Base-by-base conservation (phyloP, 169 alveolate species). In the Cystoisospora suis region DNA sequence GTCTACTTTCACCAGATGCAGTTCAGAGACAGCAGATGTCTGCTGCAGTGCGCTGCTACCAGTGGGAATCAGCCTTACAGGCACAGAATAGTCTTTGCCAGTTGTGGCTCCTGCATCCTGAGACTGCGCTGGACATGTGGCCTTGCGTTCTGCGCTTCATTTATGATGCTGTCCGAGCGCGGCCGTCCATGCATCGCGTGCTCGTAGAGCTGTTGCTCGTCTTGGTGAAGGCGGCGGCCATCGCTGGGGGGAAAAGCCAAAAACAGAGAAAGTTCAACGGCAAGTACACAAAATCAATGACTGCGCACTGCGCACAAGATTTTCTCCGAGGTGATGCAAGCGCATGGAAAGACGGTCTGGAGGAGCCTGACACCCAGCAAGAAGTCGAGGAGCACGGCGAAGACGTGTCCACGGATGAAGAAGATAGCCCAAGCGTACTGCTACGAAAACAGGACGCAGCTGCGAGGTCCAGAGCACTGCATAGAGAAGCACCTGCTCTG, bases 41-140 rank as follows among this genome's bases (percentile, higher is more conserved):
- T 4, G 89, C 89, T 1, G 89, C 89, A 5, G 80, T 59, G 3
- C 53, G 89, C 36, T 83, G 89, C 61, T 40, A 49, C 45, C 89
- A 83, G 89, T 83, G 89, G 89, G 89, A 83, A 23, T 45, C 44
- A 23, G 79, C 81, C 36, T 40, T 59, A 36, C 89, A 83, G 61
- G 72, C 69, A n/a, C 89, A 83, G 44, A 83, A 83, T 29, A n/a
- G 42, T 0, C 81, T 83, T 40, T 38, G 56, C 32, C 89, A 83
- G 65, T 45, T 83, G 81, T 65, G 44, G 58, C 89, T 83, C 45
- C 81, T 12, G 81, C 65, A 59, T 4, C 89, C 89, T 3, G 36
- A 53, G 17, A 56, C 32, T 20, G 89, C 89, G 0, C 81, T 59
- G 59, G n/a, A 36, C 27, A 15, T 58, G n/a, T 83, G 89, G 89